A percentile compares a stretch with the other conserved stretches of the same genome.
Evolutionary conservation across 495 filamentous ascomycete species (phyloP).

Genomic region (Chaetomium cochliodes): DNA sequence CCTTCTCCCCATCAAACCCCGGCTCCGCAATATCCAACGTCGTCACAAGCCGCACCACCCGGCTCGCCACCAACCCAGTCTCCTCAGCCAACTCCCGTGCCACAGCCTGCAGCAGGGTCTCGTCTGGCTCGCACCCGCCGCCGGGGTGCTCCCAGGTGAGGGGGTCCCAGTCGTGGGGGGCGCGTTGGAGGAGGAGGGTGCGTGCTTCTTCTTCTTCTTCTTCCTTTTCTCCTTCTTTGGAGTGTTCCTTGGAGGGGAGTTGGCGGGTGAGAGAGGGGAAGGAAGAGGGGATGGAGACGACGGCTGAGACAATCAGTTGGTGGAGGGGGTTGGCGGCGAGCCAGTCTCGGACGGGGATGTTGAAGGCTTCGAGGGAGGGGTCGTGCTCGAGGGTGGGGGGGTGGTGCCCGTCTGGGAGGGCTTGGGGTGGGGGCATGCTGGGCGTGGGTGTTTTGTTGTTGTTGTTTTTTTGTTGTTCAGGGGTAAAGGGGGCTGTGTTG

Average conservation of each 20-base stretch:
- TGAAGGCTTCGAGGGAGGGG: background rate
- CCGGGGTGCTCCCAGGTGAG: background rate
- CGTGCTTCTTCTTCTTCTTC: background rate
- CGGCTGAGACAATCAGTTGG: background rate
- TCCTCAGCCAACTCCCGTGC: background rate
- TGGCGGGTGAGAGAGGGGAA: background rate
- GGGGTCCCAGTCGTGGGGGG: background rate
- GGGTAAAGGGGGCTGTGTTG: background rate
- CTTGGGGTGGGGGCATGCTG: background rate
- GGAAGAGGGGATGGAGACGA: background rate
- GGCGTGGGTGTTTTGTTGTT: background rate
- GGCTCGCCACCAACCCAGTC: background rate
- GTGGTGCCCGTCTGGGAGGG: background rate
- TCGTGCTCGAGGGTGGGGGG: background rate
- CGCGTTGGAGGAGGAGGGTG: conserved; percentile 2
- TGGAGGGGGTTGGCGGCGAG: background rate
- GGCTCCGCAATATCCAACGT: background rate
- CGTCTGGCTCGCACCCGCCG: background rate
- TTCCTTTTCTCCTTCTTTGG: background rate
- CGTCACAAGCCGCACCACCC: background rate
- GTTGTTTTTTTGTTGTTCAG: background rate
- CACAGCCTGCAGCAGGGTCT: background rate
- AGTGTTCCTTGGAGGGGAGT: background rate
- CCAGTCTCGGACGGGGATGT: background rate
- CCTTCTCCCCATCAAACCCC: background rate